These are phyloP conservation scores for Millerozyma miso DNA, from an alignment of 805 yeast species.

Conservation along the genomic window DNA sequence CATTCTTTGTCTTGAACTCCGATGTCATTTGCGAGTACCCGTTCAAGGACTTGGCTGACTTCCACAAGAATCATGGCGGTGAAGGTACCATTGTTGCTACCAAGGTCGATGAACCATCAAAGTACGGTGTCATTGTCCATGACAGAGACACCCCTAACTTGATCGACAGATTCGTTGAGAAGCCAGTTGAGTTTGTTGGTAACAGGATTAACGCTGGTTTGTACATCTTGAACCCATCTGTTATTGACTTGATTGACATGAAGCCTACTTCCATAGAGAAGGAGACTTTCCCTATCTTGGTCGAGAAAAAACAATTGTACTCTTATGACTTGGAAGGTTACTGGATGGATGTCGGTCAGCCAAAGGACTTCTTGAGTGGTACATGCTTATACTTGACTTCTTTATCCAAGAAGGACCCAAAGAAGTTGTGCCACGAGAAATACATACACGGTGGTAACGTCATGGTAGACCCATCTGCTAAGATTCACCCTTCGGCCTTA, in stretches of 20 bases:
- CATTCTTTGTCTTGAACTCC: conserved; percentile 96
- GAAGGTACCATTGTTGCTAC: conserved; percentile 98
- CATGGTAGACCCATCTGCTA: conserved; percentile 91
- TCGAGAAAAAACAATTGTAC: conserved; percentile 81
- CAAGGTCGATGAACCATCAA: conserved; percentile 98
- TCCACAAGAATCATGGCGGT: conserved; percentile 96
- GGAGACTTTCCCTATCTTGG: conserved; percentile 97
- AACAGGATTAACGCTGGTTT: conserved; percentile 99
- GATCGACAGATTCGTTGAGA: conserved; percentile 98
- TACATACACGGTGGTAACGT: conserved; percentile 90
- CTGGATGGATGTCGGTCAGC: conserved; percentile 99
- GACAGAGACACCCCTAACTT: conserved; percentile 92
- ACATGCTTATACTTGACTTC: conserved; percentile 88
- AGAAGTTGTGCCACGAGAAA: conserved; percentile 60
- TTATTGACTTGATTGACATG: conserved; percentile 92
- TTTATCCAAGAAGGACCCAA: conserved; percentile 74
- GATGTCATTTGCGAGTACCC: conserved; percentile 99
- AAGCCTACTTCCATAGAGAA: conserved; percentile 99
- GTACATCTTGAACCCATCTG: conserved; percentile 96
- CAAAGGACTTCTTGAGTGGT: conserved; percentile 98
- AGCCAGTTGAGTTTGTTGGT: conserved; percentile 99
- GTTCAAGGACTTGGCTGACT: conserved; percentile 82
- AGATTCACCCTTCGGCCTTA: conserved; percentile 85
- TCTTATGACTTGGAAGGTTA: conserved; percentile 97
- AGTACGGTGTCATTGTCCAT: conserved; percentile 98